Evolutionary conservation across 768 basidiomycete species (phyloP).

Genomic region (Hebeloma cylindrosporum): DNA sequence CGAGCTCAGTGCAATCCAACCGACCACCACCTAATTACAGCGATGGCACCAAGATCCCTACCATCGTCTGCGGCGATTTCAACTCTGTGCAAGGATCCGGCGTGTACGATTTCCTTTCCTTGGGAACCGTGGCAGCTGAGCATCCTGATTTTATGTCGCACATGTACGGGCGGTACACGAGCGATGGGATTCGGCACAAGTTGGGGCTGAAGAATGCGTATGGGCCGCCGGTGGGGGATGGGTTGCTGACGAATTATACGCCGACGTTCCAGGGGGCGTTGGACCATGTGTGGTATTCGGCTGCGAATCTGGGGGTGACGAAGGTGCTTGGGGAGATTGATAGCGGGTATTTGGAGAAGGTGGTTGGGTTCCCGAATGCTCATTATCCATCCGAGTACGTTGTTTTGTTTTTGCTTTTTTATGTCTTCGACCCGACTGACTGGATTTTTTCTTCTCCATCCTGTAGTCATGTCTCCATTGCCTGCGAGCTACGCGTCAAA

Average conservation of each 20-base stretch:
- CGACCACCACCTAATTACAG: constrained; percentile 68
- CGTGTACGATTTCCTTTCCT: constrained; percentile 87
- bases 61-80: constrained; percentile 93
- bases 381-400: constrained; percentile 97
- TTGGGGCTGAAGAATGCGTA: constrained; percentile 87
- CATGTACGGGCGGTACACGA: constrained; percentile 90
- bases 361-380: constrained; percentile 94
- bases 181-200: constrained; percentile 79
- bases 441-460: constrained; percentile 9
- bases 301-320: constrained; percentile 69
- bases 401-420: constrained; percentile 3
- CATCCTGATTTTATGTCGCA: constrained; percentile 94
- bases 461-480: constrained; percentile 75
- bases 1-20: constrained; percentile 24
- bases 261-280: constrained; percentile 84
- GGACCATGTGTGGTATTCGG: constrained; percentile 94
- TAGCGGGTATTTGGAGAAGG: constrained; percentile 77
- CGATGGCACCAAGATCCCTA: constrained; percentile 87
- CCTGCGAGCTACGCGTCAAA: constrained; percentile 77
- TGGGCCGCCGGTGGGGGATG: constrained; percentile 42
- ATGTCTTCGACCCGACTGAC: constrained; percentile 47
- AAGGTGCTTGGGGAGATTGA: constrained; percentile 91
- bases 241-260: constrained; percentile 86
- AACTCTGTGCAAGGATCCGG: constrained; percentile 88
- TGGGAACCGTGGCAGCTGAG: constrained; percentile 63